These are phyloP conservation scores for Saccharomyces hybrid DNA, from an alignment of 1,139 yeast species.

Conservation along the genomic window DNA sequence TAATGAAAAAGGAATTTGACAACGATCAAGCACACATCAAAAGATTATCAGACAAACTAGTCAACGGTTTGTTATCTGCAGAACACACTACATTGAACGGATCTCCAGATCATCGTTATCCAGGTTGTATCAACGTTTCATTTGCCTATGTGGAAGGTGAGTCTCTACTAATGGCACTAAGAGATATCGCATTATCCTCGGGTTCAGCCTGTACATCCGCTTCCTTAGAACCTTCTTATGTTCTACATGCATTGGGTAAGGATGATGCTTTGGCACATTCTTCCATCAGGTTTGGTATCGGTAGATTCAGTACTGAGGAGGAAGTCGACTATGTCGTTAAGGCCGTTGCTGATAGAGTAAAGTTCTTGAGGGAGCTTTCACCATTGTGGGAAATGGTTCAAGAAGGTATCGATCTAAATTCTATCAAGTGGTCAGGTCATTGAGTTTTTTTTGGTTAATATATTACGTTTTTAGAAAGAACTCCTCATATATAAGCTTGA, in stretches of 20 bases:
- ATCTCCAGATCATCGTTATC: slow-evolving; percentile 59
- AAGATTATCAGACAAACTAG: slow-evolving; percentile 63
- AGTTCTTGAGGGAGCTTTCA: slow-evolving; percentile 81
- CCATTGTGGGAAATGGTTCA: slow-evolving; percentile 99
- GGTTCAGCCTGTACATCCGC: slow-evolving; percentile 99
- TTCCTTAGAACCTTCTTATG: slow-evolving; percentile 94
- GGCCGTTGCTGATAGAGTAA: slow-evolving; percentile 84
- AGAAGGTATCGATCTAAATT: slow-evolving; percentile 89
- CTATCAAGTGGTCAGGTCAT: slow-evolving; percentile 98
- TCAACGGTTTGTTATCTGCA: slow-evolving; percentile 63
- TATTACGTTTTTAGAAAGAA: background rate
- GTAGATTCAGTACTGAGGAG: slow-evolving; percentile 93
- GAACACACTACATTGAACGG: slow-evolving; percentile 92
- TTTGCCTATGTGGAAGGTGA: slow-evolving; percentile 98
- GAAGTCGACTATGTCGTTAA: slow-evolving; percentile 89
- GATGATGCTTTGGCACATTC: slow-evolving; percentile 98
- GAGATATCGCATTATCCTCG: slow-evolving; percentile 90
- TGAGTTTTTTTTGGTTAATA: slow-evolving; percentile 23
- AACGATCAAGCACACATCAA: slow-evolving; percentile 68
- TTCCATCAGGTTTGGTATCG: slow-evolving; percentile 92
- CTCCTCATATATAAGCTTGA: background rate
- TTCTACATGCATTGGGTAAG: slow-evolving; percentile 91
- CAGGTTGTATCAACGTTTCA: slow-evolving; percentile 94
- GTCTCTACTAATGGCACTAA: slow-evolving; percentile 91
- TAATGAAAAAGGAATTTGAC: slow-evolving; percentile 65